Evolutionary conservation across 352 stramenopile species (phyloP), one percentile per base, ranked within the genome.

Genomic region (Blastocystis sp.): DNA sequence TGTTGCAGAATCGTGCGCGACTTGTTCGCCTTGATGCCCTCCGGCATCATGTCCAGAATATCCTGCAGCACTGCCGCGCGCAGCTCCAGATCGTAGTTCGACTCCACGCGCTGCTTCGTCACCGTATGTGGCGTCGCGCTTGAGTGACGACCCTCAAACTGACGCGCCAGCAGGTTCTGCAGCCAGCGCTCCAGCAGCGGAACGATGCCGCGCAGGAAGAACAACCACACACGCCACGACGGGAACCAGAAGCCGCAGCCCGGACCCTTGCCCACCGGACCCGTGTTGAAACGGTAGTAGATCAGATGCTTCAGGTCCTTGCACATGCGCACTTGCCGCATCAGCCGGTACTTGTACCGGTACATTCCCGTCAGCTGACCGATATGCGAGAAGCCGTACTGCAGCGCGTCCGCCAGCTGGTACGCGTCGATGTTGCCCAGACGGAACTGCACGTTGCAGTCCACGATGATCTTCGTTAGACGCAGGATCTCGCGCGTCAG

Each of bases 241-340:
- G 96, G 96, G 29, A 96, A 95, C 97, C 97, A 99, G 87, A 99
- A 98, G 24, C 96, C 96, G 87, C 96, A 97, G 46, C 97, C 97
- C 61, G 97, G 97, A 34, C 97, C 96, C 89, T 99, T 99, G 29
- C 96, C 96, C 1, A 99, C 96, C 0, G 96, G 96, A 36, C 96
- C 97, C 46, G 96, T 99, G 90, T 99, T 99, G 90, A 99, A 99
- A 6, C 96, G 92, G 89, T 99, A 99, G 90, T 99, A 99, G 87
- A 99, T 99, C 67, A 99, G 89, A 88, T 99, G 97, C 90, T 99
- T 99, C 85, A 99, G 90, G 91, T 99, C 96, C 90, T 99, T 99
- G 90, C 95, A 98, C 92, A 97, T 98, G 67, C 96, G 94, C 42
- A 97, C 92, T 89, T 97, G 94, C 72, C 93, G 92, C 94, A 97